Base-by-base conservation (phyloP, 148 eudicot genomes). In the Agrostemma githago region DNA sequence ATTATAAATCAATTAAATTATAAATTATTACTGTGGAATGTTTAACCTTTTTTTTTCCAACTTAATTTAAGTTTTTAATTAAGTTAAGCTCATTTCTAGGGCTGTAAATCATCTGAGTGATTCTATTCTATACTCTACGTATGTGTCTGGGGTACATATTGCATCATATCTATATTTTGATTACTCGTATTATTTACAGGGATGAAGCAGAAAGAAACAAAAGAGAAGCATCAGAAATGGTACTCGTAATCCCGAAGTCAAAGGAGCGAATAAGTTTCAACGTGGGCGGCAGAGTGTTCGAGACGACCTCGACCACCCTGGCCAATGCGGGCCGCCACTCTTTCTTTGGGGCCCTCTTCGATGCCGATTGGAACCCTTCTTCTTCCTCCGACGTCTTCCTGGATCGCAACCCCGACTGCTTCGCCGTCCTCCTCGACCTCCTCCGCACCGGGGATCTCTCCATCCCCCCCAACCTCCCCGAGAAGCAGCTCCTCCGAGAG, bases 351-450 rank as follows among this genome's bases (percentile, higher is more conserved):
- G 87, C 97, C 3, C 78, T 91, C 71, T 86, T 94, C 38, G 97
- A 94, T 58, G 85, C 84, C 3, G 74, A 89, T 57, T 94, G 98
- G 98, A 82, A 88, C 72, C 85, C 85, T 34, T 1, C 8, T 76
- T 71, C 54, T 12, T 17, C 60, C 21, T 26, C 4, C 53, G 74
- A 43, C 10, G 60, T 83, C 65, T 94, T 91, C 78, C 86, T 94
- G 43, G 98, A 94, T 76, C 84, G 97, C 5, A 91, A 89, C 83
- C 93, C 96, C 0, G 89, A 91, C 41, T 94, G 93, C 72, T 94
- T 94, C 67, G 81, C 78, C 0, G 78, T 91, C 61, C 83, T 94
- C 51, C 86, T 94, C 7, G 97, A 94, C 85, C 86, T 94, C 15
- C 86, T 94, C 68, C 83, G 97, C 51, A 88, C 97, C 0, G 91